A percentile compares a stretch with the other conserved stretches of the same genome.
These are phyloP conservation scores for Thymus mandschuricus DNA, from an alignment of 257 asterid species.

Conservation along the genomic window DNA sequence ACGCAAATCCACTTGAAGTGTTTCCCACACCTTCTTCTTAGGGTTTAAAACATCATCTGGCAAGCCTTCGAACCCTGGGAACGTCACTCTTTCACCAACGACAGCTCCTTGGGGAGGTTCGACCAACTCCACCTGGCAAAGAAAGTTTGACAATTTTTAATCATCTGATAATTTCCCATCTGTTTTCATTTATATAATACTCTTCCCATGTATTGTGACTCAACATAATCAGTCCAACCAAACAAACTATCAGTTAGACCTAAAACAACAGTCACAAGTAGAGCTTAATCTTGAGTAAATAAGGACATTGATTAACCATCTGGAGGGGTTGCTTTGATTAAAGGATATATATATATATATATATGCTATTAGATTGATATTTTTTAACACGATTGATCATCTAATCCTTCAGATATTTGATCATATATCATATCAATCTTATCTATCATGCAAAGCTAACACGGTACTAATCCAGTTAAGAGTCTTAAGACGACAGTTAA, in stretches of 20 bases:
- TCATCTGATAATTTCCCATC: neutral
- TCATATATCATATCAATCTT: no score
- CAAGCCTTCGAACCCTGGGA: slow-evolving; percentile 68
- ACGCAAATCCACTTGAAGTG: slow-evolving; percentile 76
- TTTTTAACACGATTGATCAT: no score
- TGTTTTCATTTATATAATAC: neutral
- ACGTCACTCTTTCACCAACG: slow-evolving; percentile 76
- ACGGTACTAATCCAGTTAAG: neutral
- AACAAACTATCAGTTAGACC: neutral
- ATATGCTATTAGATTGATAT: no score
- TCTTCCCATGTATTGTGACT: neutral
- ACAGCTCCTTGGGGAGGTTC: slow-evolving; percentile 81
- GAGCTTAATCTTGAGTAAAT: no score
- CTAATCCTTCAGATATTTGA: no score
- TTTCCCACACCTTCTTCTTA: slow-evolving; percentile 94
- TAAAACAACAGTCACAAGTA: neutral
- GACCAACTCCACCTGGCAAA: slow-evolving; percentile 80
- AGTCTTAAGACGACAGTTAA: neutral
- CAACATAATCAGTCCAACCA: neutral
- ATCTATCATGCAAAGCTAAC: no score
- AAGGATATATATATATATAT: no score
- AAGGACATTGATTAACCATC: neutral
- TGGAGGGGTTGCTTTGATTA: neutral
- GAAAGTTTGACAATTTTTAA: slow-evolving; percentile 8
- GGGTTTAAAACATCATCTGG: slow-evolving; percentile 84